Base-by-base conservation (phyloP, 73 alveolate genomes). In the Paramecium biaurelia region DNA sequence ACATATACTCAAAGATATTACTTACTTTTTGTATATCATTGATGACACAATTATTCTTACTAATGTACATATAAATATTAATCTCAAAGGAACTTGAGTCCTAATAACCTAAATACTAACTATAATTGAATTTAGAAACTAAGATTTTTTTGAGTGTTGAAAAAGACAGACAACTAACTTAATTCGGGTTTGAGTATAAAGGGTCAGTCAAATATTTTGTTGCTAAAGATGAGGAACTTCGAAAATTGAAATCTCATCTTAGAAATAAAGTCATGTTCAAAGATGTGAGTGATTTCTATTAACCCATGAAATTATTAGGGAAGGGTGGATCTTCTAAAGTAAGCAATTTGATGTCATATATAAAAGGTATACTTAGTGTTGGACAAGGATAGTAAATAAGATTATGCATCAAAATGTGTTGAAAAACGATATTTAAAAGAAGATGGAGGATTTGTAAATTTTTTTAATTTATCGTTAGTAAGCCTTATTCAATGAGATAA, bases 271-370 rank as follows among this genome's bases (percentile, higher is more conserved):
- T 70, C 6, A 70, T 70, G 86, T 70, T 70, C 37, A 72, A 38
- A 35, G 86, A 72, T 5, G 37, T 72, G 12, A 32, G 58, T 35
- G 63, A 35, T 35, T 72, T 72, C 20, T 72, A 72, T 72, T 30
- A 32, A 18, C 67, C 86, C 0, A 0, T 72, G 8, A 38, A 18
- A 30, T 35, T 72, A 32, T 41, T 72, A 10, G 86, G 86, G 1
- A 72, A 72, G 37, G 86, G 86, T 15, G 86, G 86, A 14, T 35
- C 86, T 12, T 23, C 86, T 11, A 72, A 72, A 38, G 86, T 72
- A 72, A 37, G 7, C 9, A 35, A 11, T 9, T 26, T 72, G n/a
- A 15, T 7, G 1, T n/a, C 18, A n/a, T n/a, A n/a, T 1, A 32
- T 7, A 9, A 4, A 9, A 72, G 86, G 86, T 72, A 4, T 72